Base-by-base conservation (phyloP, 768 basidiomycete species). In the Tephrocybe sp. region DNA sequence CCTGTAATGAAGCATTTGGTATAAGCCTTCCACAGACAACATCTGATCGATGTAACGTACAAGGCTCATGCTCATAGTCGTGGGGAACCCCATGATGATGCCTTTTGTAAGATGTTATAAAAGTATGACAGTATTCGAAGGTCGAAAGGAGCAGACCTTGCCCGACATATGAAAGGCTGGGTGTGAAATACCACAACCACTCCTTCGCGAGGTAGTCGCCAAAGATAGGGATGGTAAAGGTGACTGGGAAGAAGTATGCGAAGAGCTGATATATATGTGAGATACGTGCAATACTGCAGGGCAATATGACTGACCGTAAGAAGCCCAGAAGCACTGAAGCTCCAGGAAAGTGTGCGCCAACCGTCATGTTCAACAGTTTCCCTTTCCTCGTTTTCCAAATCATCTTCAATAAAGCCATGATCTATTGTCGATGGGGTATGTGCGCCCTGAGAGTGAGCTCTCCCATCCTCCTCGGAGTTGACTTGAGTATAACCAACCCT, bases 11-110 rank as follows among this genome's bases (percentile, higher is more conserved):
- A 10, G 53, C 21, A 45, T 45, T 26, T 40, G n/a, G 41, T 58
- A 26, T 50, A 12, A 37, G 5, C 33, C 20, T 36, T 54, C 39
- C 12, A 24, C 36, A 25, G 9, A 54, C 20, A 42, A 1, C 33
- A 20, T 24, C 17, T 26, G 41, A 53, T 21, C 15, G 12, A 66
- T n/a, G n/a, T n/a, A n/a, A n/a, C 77, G 63, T 60, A 90, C 91
- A 51, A 93, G 67, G 58, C 87, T 95, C 95, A 98, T 98, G 64
- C 89, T 90, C 30, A 95, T 61, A 0, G 95, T 95, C 0, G 93
- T 96, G 0, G 93, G 89, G 61, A 95, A 92, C 3, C 95, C 96
- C 96, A 98, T 98, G 60, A 98, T 98, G 54, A 98, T 93, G 4
- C 93, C 90, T 87, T 46, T 1, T 48, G 28, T 48, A 32, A 3